These are phyloP conservation scores for Bipolaris oryzae DNA, from an alignment of 2,329 filamentous ascomycete species.

Conservation along the genomic window DNA sequence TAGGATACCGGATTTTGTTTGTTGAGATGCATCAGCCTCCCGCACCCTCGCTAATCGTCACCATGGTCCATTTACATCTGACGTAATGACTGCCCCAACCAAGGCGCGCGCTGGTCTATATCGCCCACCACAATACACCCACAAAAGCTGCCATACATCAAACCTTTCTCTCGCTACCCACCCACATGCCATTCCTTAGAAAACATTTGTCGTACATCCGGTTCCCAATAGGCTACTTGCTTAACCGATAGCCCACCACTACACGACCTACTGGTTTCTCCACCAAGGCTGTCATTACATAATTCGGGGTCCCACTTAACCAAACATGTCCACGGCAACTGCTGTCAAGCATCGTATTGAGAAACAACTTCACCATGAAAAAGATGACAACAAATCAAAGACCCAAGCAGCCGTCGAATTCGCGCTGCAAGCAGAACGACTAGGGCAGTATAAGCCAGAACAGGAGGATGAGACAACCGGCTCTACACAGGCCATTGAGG, in stretches of 20 bases:
- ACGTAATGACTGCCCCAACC: constrained; percentile 17
- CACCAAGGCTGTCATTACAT: constrained; percentile 27
- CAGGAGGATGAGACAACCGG: constrained; percentile 52
- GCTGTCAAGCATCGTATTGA: constrained; percentile 23
- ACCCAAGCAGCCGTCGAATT: constrained; percentile 60
- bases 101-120: constrained; percentile 11
- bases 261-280: constrained; percentile 25
- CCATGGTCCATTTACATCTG: constrained; percentile 4
- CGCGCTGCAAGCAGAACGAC: constrained; percentile 62
- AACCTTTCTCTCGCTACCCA: background rate
- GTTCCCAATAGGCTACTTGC: background rate
- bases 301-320: constrained; percentile 9
- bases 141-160: constrained; percentile 7
- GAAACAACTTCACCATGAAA: constrained; percentile 24
- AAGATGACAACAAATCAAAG: constrained; percentile 35
- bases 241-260: constrained; percentile 4
- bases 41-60: constrained; percentile 6
- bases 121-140: constrained; percentile 12
- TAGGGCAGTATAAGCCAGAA: constrained; percentile 50
- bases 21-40: constrained; percentile 22
- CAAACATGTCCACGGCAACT: constrained; percentile 33
- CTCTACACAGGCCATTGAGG: constrained; percentile 64
- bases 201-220: background rate
- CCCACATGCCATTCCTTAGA: background rate
- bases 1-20: constrained; percentile 1